Evolutionary conservation across 352 stramenopile species (phyloP), one percentile per base, ranked within the genome.

Genomic region (Phytophthora sp.): DNA sequence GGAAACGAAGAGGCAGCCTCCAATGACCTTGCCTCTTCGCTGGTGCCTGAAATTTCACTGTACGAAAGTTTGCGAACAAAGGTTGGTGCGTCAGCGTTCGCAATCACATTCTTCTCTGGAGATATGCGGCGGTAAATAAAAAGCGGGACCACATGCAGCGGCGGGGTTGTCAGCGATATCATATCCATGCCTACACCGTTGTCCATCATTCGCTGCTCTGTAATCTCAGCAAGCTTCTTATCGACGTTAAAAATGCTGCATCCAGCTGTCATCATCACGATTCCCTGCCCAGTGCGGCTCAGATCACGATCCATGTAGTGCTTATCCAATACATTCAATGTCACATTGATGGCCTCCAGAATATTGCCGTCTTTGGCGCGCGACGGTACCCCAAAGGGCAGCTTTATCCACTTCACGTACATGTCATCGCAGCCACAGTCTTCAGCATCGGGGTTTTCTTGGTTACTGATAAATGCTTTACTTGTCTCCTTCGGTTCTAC

Each of bases 141-240:
- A 42, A 99, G 90, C 17, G 97, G 97, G n/a, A 97, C 95, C 11
- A 97, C 92, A 66, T 99, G 97, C 18, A 99, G 72, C 20, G 97
- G 97, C 5, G 97, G 97, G 17, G 97, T 88, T 6, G 93, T 88
- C 2, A 99, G 48, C 10, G 83, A 92, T 21, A 99, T 89, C 91
- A 99, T 98, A 71, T 99, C 97, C 77, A 98, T 99, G 6, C 97
- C 97, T 60, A 99, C 98, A 1, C 96, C 97, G 69, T 98, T 98
- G 81, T 99, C 97, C 96, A 99, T 99, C 97, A 99, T 99, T 20
- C 97, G 81, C 69, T 99, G 96, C 71, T 99, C 98, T 3, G 97
- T 99, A 44, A 99, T 98, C 41, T 94, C 79, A 11, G 91, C 85
- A 15, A 99, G 77, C 32, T 88, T 88, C 51, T 93, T 90, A 42